Base-by-base conservation (phyloP, 2,329 filamentous ascomycete genomes). In the Colletotrichum truncatum region DNA sequence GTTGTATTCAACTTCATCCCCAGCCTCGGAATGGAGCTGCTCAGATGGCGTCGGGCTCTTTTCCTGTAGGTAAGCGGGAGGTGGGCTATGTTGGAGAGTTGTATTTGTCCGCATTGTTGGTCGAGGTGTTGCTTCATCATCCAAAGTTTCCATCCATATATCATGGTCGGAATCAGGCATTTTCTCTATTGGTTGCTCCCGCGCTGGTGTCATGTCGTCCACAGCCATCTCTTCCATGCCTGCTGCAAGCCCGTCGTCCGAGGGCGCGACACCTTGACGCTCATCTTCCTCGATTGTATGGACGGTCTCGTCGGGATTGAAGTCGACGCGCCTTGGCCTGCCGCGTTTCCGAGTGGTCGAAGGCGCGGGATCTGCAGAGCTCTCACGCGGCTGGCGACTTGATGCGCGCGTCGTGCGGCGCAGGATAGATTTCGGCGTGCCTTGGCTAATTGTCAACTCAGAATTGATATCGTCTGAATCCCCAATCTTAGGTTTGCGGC, bases 81-180 rank as follows among this genome's bases (percentile, higher is more conserved):
- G 51, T 11, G 64, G 54, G n/a, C 39, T 53, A 3, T 28, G 45
- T 14, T 16, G 23, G 12, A 53, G 8, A 12, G 12, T 58, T 7
- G 14, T 26, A 8, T 60, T 43, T 5, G 12, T 39, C 25, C 59
- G 59, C 32, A 62, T 68, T 38, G 67, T 34, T 16, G 75, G 71
- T 23, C 70, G 73, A 8, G 80, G 80, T 0, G 78, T 80, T 12
- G 72, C 70, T 30, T 80, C 73, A 39, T 82, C 74, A 1, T 78
- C 78, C 36, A 81, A 45, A 6, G 78, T 79, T 26, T 76, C 76
- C 70, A 84, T 79, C 82, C 82, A 84, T 18, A 84, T 78, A 68
- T 84, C 82, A 0, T 80, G 80, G 34, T 80, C 75, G n/a, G 69
- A 72, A n/a, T 74, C 73, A 3, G 70, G 60, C 4, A 65, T 10